Conservation (phyloP, 2,329 filamentous ascomycete genomes). For the Xylaria digitata region DNA sequence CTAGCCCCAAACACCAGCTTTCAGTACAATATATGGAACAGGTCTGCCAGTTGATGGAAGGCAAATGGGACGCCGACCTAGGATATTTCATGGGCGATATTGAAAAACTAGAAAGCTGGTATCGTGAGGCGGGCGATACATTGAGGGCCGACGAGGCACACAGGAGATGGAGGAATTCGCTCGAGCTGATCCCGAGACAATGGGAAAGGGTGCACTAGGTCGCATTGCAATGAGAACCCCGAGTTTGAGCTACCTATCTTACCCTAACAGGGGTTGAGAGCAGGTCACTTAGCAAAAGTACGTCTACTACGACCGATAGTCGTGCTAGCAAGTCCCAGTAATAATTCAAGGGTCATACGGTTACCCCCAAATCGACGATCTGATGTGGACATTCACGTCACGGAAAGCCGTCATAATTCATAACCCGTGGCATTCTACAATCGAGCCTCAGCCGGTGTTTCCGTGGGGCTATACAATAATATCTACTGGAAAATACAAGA, state of each 20-base stretch:
- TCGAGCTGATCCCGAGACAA: conserved; percentile 44
- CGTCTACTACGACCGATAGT: background rate
- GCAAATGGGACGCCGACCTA: conserved; percentile 47
- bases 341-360: background rate
- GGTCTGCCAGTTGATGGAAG: conserved; percentile 45
- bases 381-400: background rate
- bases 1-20: conserved; percentile 38
- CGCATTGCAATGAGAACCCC: conserved; percentile 18
- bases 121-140: conserved; percentile 46
- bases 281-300: background rate
- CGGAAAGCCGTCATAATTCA: background rate
- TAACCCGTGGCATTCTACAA: background rate
- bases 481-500: background rate
- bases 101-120: conserved; percentile 46
- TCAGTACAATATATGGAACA: conserved; percentile 45
- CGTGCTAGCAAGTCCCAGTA: background rate
- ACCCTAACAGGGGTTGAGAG: background rate
- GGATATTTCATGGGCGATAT: conserved; percentile 48
- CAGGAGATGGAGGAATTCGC: conserved; percentile 42
- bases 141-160: conserved; percentile 40
- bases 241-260: background rate
- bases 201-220: conserved; percentile 41
- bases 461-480: conserved; percentile 1
- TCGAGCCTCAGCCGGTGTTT: background rate
- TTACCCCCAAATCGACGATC: background rate